These are phyloP conservation scores for Grosmannia huntii DNA, from an alignment of 2,329 filamentous ascomycete species.

Conservation along the genomic window DNA sequence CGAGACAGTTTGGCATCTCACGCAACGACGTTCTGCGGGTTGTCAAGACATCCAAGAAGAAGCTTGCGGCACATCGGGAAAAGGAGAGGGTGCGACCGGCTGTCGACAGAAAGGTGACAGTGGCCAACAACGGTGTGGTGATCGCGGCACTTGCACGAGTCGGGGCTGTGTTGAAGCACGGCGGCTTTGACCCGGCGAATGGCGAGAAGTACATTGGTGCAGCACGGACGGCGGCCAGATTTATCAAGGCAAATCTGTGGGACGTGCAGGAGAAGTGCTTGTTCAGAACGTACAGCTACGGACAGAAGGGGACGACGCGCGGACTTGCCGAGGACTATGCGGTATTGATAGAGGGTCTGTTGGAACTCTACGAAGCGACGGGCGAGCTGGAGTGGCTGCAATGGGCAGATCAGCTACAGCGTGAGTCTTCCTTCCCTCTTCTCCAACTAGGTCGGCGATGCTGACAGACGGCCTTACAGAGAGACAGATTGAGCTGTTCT, in stretches of 20 bases:
- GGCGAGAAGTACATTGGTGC: slow-evolving; percentile 48
- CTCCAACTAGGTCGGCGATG: background rate
- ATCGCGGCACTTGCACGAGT: slow-evolving; percentile 72
- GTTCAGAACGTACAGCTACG: slow-evolving; percentile 61
- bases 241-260: slow-evolving; percentile 65
- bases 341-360: slow-evolving; percentile 68
- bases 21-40: slow-evolving; percentile 55
- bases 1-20: slow-evolving; percentile 60
- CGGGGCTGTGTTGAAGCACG: slow-evolving; percentile 48
- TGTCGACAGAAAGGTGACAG: slow-evolving; percentile 79
- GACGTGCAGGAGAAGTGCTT: slow-evolving; percentile 48
- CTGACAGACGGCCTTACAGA: slow-evolving; percentile 27
- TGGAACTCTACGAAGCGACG: slow-evolving; percentile 76
- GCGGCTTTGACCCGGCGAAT: slow-evolving; percentile 37
- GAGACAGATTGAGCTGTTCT: slow-evolving; percentile 65
- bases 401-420: slow-evolving; percentile 73
- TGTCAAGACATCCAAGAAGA: slow-evolving; percentile 52
- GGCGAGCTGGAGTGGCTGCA: slow-evolving; percentile 59
- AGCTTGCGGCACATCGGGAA: slow-evolving; percentile 59
- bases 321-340: slow-evolving; percentile 94
- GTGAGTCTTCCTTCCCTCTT: slow-evolving; percentile 26
- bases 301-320: slow-evolving; percentile 46
- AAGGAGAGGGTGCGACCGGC: slow-evolving; percentile 62
- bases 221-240: slow-evolving; percentile 56
- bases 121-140: slow-evolving; percentile 78